A percentile compares a stretch with the other conserved stretches of the same genome.
Conservation (phyloP, 305 asterid genomes). For the Stenogyne calaminthoides region DNA sequence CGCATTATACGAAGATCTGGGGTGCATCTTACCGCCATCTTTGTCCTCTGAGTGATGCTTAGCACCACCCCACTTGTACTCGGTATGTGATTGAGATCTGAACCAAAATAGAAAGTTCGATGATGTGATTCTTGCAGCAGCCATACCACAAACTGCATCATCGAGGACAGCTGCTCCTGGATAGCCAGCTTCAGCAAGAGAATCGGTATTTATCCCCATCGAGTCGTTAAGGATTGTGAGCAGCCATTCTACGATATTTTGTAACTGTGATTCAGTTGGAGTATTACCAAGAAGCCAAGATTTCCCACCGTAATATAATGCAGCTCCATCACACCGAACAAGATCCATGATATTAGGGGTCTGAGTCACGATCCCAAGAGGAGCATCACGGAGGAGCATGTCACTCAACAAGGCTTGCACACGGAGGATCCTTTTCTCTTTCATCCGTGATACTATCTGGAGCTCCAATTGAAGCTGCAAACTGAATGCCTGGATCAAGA, state of each 20-base stretch:
- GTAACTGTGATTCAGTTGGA: conserved; percentile 57
- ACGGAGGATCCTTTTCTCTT: conserved; percentile 57
- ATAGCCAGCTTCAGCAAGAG: conserved; percentile 64
- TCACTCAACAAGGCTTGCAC: conserved; percentile 64
- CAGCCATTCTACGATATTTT: conserved; percentile 56
- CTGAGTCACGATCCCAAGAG: conserved; percentile 53
- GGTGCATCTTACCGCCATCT: conserved; percentile 65
- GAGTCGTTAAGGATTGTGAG: conserved; percentile 41
- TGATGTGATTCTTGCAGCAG: conserved; percentile 52
- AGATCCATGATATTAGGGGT: conserved; percentile 72
- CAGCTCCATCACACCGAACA: conserved; percentile 71
- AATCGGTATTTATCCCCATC: conserved; percentile 59
- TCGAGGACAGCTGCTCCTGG: conserved; percentile 56
- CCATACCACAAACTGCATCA: conserved; percentile 72
- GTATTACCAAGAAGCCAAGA: conserved; percentile 71
- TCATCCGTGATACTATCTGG: conserved; percentile 50
- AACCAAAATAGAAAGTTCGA: conserved; percentile 68
- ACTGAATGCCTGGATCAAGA: conserved; percentile 59
- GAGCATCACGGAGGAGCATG: conserved; percentile 64
- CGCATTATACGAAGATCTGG: conserved; percentile 66
- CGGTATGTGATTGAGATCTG: conserved; percentile 61
- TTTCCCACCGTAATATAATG: conserved; percentile 51
- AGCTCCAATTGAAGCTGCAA: conserved; percentile 63
- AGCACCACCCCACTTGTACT: conserved; percentile 69
- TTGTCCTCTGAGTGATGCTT: conserved; percentile 54